Conservation (phyloP, 2,329 filamentous ascomycete species). For the Epichloe bromicola region DNA sequence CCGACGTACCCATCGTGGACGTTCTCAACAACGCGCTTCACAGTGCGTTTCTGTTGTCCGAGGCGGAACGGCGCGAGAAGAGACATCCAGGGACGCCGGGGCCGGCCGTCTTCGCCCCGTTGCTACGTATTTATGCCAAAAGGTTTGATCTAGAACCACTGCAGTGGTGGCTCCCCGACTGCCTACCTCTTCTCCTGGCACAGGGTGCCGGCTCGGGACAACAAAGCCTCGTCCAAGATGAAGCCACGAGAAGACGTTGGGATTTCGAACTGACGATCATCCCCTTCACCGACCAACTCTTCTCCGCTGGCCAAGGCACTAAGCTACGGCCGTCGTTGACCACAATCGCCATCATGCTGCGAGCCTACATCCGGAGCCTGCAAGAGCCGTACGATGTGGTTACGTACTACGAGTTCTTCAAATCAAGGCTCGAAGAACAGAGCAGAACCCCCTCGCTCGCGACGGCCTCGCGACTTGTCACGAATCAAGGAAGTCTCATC, state of each 20-base stretch:
- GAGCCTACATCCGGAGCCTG: slow-evolving; percentile 31
- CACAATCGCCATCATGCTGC: slow-evolving; percentile 34
- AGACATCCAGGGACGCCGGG: slow-evolving; percentile 18
- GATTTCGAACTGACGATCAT: slow-evolving; percentile 19
- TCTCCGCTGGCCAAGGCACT: slow-evolving; percentile 11
- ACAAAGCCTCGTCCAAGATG: slow-evolving; percentile 12
- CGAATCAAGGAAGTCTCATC: slow-evolving; percentile 28
- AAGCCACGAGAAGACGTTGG: slow-evolving; percentile 14
- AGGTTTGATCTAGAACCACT: slow-evolving; percentile 34
- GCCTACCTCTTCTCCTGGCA: slow-evolving; percentile 20
- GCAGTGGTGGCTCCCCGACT: slow-evolving; percentile 25
- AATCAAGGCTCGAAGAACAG: slow-evolving; percentile 24
- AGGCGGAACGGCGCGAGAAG: slow-evolving; percentile 24
- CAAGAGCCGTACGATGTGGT: slow-evolving; percentile 27
- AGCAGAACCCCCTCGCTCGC: slow-evolving; percentile 9
- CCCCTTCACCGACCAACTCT: slow-evolving; percentile 20
- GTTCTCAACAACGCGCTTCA: slow-evolving; percentile 32
- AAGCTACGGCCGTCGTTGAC: slow-evolving; percentile 23
- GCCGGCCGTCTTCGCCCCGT: slow-evolving; percentile 29
- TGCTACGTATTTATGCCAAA: slow-evolving; percentile 36
- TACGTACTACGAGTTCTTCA: slow-evolving; percentile 34
- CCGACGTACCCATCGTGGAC: slow-evolving; percentile 27
- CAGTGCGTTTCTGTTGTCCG: slow-evolving; percentile 31
- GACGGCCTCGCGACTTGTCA: slow-evolving; percentile 23
- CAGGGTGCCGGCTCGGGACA: slow-evolving; percentile 9